Base-by-base conservation (phyloP, 1,139 yeast species). In the Debaryomyces subglobosus region DNA sequence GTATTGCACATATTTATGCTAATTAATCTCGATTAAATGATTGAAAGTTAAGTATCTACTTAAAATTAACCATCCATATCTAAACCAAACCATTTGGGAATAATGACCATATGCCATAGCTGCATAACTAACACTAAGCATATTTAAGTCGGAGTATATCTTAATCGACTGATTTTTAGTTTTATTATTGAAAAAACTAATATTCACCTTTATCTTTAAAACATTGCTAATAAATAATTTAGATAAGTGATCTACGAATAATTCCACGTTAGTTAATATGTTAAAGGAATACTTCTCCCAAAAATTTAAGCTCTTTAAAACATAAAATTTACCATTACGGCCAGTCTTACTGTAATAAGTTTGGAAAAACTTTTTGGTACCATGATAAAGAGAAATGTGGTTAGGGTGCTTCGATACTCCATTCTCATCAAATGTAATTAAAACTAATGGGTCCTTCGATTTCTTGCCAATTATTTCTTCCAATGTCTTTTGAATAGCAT, bases 11-110 rank as follows among this genome's bases (percentile, higher is more conserved):
- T 41, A 30, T 44, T 25, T 41, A 39, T 47, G 36, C 20, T 41
- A 42, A 40, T 34, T 30, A 33, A 58, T 54, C 49, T 71, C 69
- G 37, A 71, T 69, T 51, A 91, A 74, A 60, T 89, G 92, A 66
- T 92, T 94, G 46, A 76, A 78, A 39, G 84, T 85, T 79, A 87
- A 79, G 68, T 87, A 88, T 53, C 95, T 77, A 53, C 96, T 87
- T 38, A 85, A 69, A 6, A 81, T 53, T 60, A 94, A 74, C 97
- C 98, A 94, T 1, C 91, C 86, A 72, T 88, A 89, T 55, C 99
- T 77, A 67, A 87, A 94, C 98, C 98, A 94, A 12, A 86, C 92
- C 90, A 94, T 88, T 65, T 94, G 99, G 3, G 96, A 85, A 54
- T 75, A 76, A 67, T 94, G 98, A 3, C 89, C 96, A 56, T 78